Percentiles rank a stretch among this genome's conserved stretches.
phyloP scores from a whole-genome alignment of 163 green algal genomes.

The Chlorella variabilis region DNA sequence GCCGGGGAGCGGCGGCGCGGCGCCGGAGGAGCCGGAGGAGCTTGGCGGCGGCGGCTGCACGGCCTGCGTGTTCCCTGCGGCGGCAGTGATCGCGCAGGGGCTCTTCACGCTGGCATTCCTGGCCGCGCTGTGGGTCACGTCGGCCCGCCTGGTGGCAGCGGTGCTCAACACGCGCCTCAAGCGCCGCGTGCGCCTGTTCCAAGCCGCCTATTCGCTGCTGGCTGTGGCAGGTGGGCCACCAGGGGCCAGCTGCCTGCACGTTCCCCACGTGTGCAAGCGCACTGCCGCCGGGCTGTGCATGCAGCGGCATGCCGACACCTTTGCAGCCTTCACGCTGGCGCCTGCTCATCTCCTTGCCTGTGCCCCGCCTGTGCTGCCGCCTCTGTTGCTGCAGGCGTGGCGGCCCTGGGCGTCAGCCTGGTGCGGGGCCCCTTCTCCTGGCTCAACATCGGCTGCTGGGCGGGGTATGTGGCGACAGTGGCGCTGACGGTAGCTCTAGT shows the following conservation, averaged over 20 bases:
- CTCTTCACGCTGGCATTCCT: slow-evolving; percentile 16
- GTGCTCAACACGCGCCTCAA: slow-evolving; percentile 39
- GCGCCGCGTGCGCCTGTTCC: slow-evolving; percentile 21
- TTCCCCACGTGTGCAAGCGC: no score
- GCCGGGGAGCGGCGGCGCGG: not conserved
- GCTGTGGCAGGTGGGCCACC: not conserved
- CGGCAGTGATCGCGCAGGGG: slow-evolving; percentile 33
- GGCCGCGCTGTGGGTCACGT: slow-evolving; percentile 19
- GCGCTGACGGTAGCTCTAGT: slow-evolving; percentile 7
- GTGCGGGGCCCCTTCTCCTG: slow-evolving; percentile 42
- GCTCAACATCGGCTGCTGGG: slow-evolving; percentile 50
- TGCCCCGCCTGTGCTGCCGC: not conserved
- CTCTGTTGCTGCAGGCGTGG: slow-evolving; percentile 14
- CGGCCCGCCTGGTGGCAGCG: not conserved
- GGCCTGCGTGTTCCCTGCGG: slow-evolving; percentile 44
- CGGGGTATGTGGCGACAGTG: slow-evolving; percentile 27
- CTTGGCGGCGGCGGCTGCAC: slow-evolving; percentile 15
- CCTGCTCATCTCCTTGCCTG: not conserved
- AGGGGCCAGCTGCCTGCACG: not conserved
- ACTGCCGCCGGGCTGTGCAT: no score
- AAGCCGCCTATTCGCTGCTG: slow-evolving; percentile 7
- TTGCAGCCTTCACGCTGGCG: no score
- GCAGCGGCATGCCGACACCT: no score
- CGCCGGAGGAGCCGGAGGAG: not conserved
- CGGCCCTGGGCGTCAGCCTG: slow-evolving; percentile 28